Evolutionary conservation across 352 stramenopile species (phyloP).

Genomic region (Poterioochromonas sp.): DNA sequence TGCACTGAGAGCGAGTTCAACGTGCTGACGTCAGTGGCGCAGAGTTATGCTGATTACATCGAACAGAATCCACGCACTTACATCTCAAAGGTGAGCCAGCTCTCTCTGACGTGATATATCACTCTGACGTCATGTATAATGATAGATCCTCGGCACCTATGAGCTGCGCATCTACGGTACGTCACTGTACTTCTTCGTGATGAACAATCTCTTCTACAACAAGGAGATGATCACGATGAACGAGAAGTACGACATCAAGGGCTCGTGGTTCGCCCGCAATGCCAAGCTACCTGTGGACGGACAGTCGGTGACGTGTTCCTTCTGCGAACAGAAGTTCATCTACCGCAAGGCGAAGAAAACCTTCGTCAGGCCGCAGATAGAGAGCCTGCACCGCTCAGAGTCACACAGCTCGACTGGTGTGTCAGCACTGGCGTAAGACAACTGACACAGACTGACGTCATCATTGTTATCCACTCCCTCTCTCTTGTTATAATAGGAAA

Average conservation of each 20-base stretch:
- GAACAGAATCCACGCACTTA: constrained; percentile 60
- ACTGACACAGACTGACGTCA: too few species aligned
- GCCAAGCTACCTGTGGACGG: not conserved
- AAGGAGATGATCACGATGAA: constrained; percentile 54
- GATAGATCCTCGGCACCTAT: constrained; percentile 73
- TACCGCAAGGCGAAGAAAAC: not conserved
- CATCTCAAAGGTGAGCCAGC: not conserved
- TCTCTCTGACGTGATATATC: too few species aligned
- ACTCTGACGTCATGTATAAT: too few species aligned
- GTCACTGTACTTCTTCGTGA: constrained; percentile 80
- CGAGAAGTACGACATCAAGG: constrained; percentile 75
- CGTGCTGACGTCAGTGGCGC: constrained; percentile 60
- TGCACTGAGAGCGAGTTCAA: constrained; percentile 64
- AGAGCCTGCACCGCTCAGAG: too few species aligned
- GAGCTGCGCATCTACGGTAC: constrained; percentile 77
- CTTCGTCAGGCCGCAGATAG: too few species aligned
- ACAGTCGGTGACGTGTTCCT: not conserved
- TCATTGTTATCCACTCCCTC: too few species aligned
- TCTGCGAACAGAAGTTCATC: not conserved
- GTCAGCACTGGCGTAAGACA: too few species aligned
- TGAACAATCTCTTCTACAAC: constrained; percentile 72
- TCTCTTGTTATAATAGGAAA: too few species aligned
- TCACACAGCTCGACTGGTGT: too few species aligned
- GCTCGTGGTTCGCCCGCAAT: constrained; percentile 64
- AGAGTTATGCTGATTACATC: constrained; percentile 65